Evolutionary conservation across 2,329 filamentous ascomycete species (phyloP), one percentile per base, ranked within the genome.

Genomic region (Alternaria gaisen): DNA sequence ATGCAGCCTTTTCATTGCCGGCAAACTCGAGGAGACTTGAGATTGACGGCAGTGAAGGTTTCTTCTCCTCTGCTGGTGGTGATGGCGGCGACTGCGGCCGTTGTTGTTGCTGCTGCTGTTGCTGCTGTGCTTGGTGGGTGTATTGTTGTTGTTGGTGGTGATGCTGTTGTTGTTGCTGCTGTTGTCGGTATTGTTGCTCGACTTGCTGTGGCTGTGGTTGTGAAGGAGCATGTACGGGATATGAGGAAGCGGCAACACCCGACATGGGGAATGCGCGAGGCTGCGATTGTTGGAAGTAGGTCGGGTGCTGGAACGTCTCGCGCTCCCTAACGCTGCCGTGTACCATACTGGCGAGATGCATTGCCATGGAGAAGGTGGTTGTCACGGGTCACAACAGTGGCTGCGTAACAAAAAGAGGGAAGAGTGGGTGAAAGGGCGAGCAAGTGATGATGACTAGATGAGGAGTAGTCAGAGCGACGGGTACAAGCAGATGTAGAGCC

Each of bases 1-100:
- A 79, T 78, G 75, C 83, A 80, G 73, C 83, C 80, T 80, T 89
- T 83, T 78, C 89, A 70, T 88, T 88, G 79, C 95, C 92, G 7
- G 93, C 92, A 72, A 94, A 87, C 64, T 91, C 91, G 53, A 98
- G 85, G 58, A 98, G 86, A 78, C 93, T 94, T 38, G 93, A 97
- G 78, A 98, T 97, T 40, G 94, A 97, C 20, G 94, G 94, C 59
- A 98, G 83, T 52, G 93, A 97, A 74, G 91, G 95, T 81, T 90
- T 94, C 68, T 88, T 83, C 73, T 93, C 90, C 72, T 93, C 91
- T 77, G 91, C 88, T 43, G 90, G 90, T 63, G 90, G 90, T 68
- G 90, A 93, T 32, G 90, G 90, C 56, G 90, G 90, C 53, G 88
- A 86, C 72, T 88, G 87, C 50, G 87, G 87, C 28, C 72, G 73